Base-by-base conservation (phyloP, 805 yeast species). In the Tetrapisispora arboricola region DNA sequence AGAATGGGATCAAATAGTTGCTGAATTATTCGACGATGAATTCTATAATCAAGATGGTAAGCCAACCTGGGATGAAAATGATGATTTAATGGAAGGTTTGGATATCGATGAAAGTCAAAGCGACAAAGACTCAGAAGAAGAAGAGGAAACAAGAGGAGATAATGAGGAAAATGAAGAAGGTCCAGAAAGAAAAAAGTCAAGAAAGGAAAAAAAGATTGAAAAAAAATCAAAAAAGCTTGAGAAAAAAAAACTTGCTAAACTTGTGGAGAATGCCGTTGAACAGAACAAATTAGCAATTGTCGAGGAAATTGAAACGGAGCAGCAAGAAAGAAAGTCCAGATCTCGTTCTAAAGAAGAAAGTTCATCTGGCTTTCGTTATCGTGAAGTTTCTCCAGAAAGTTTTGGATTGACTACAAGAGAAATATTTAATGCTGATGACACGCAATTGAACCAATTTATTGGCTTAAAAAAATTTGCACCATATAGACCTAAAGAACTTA, bases 381-480 rank as follows among this genome's bases (percentile, higher is more conserved):
- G 96, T 53, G 95, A 87, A 52, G 97, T 92, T 4, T 87, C 95
- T 1, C 96, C 98, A 8, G 97, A 92, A 54, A 67, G 87, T 9
- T 92, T 75, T 64, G 97, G 97, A 11, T 70, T 92, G 37, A 71
- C 84, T 0, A 73, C 92, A 0, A 72, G 92, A 47, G 98, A 92
- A 53, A 92, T 92, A 36, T 68, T 92, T 40, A 65, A 85, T 44
- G 98, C 98, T 12, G 90, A 84, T 55, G 98, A 92, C 59, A 71
- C 73, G 45, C 83, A 81, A 37, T 70, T 92, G 61, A 92, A 92
- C 62, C 81, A 79, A 42, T 87, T 71, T 54, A 80, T 87, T 43
- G 92, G 96, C 18, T 66, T 92, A 53, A 90, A 90, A 68, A 88
- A 88, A 61, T 78, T 92, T 49, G 96, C 97, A 0, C 90, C 97